Percentiles rank a stretch among this genome's conserved stretches.
Conservation (phyloP, 139 green algal genomes). For the Tetradesmus lagerheimii region DNA sequence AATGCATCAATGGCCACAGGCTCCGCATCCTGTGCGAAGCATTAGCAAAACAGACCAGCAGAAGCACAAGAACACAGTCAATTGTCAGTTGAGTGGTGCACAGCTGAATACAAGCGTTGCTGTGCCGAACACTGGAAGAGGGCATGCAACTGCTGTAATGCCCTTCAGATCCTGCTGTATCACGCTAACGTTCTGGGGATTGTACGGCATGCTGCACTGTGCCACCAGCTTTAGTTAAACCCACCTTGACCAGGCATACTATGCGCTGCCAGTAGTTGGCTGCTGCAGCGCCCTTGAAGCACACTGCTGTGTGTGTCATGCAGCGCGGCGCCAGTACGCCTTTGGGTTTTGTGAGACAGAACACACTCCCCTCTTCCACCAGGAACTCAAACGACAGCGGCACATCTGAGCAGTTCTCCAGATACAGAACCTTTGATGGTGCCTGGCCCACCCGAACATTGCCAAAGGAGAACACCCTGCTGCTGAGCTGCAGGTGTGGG, state of each 20-base stretch:
- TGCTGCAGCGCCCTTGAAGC: slow-evolving; percentile 59
- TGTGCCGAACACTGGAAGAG: too few relatives aligned
- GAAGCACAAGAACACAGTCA: too few relatives aligned
- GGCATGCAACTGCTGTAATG: too few relatives aligned
- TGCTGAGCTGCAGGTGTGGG: slow-evolving; percentile 57
- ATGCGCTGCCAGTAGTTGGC: slow-evolving; percentile 77
- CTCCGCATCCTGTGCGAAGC: slow-evolving; percentile 47
- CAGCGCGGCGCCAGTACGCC: slow-evolving; percentile 55
- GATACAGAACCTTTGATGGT: slow-evolving; percentile 65
- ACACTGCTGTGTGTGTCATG: slow-evolving; percentile 65
- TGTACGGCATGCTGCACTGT: neutral
- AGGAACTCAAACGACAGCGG: slow-evolving; percentile 66
- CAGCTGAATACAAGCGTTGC: too few relatives aligned
- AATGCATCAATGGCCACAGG: slow-evolving; percentile 69
- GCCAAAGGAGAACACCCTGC: slow-evolving; percentile 72
- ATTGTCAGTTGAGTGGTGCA: too few relatives aligned
- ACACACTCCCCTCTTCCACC: slow-evolving; percentile 61
- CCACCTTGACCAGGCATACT: slow-evolving; percentile 65
- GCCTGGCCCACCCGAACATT: slow-evolving; percentile 53
- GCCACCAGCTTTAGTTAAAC: neutral
- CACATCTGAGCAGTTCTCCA: slow-evolving; percentile 71
- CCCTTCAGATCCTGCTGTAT: too few relatives aligned
- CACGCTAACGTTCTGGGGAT: too few relatives aligned
- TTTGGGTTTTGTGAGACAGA: slow-evolving; percentile 58
- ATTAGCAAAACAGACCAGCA: too few relatives aligned